Conservation (phyloP, 2,329 filamentous ascomycete genomes). For the Diaporthe ampelina region DNA sequence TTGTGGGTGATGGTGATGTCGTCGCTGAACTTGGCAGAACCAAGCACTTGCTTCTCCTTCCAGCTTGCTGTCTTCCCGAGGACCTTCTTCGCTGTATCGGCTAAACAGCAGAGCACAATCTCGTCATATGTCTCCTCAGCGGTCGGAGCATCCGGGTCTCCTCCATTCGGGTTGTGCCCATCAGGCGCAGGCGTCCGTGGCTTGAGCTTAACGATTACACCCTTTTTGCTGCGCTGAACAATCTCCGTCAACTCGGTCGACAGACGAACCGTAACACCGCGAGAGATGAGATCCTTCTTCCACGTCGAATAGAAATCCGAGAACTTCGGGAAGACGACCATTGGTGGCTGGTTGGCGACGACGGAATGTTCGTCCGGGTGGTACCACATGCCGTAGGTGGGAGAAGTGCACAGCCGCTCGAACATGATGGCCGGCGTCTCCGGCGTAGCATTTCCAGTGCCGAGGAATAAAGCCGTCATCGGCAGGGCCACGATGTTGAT, state of each 20-base stretch:
- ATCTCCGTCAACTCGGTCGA: conserved; percentile 69
- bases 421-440: conserved; percentile 79
- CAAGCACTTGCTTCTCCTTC: conserved; percentile 19
- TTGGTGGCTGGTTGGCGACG: conserved; percentile 71
- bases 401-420: conserved; percentile 70
- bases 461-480: conserved; percentile 80
- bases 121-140: conserved; percentile 72
- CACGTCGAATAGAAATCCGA: conserved; percentile 72
- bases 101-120: conserved; percentile 73
- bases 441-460: conserved; percentile 68
- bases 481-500: conserved; percentile 79
- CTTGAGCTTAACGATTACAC: conserved; percentile 63
- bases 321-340: conserved; percentile 77
- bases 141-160: conserved; percentile 62
- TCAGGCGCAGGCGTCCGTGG: conserved; percentile 56
- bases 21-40: conserved; percentile 67
- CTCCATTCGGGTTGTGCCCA: conserved; percentile 56
- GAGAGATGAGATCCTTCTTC: conserved; percentile 65
- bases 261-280: conserved; percentile 69
- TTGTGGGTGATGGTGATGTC: conserved; percentile 80
- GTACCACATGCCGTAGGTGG: conserved; percentile 73
- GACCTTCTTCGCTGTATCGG: conserved; percentile 53
- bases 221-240: conserved; percentile 63
- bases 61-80: conserved; percentile 68
- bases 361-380: conserved; percentile 62